Evolutionary conservation across 305 asterid genomes (phyloP), one percentile per base, ranked within the genome.

Genomic region (Solanum hybrid): DNA sequence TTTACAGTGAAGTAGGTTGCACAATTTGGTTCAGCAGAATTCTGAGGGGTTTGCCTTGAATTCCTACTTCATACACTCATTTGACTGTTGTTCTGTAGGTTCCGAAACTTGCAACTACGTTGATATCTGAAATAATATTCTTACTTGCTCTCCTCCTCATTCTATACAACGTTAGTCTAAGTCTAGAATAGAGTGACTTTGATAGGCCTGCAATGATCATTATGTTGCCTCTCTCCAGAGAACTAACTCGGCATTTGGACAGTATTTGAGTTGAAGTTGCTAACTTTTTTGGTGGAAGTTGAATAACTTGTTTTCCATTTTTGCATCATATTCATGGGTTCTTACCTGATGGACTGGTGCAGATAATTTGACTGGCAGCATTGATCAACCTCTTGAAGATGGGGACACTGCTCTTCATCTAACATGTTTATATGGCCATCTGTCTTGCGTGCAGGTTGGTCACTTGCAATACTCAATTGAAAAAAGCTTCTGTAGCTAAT

Each of bases 321-420:
- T 39, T 87, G 64, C 84, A 12, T 80, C 86, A 31, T 89, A 5
- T 91, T 86, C 51, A 91, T 86, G 18, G n/a, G 20, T 89, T 84
- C 90, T 67, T 77, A 34, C 90, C 46, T 80, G 57, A 11, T 92
- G 89, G 61, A 40, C 75, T 35, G 89, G 35, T 91, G 87, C 95
- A 96, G 99, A 94, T 90, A 92, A 94, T 92, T 94, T 93, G 90
- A 91, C 89, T 89, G 98, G 98, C 40, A 94, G 90, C 94, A 96
- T 98, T 87, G 95, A 97, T 89, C 95, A 96, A 89, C 96, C 98
- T 42, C 92, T 95, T 90, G 99, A 96, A 93, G 99, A 98, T 86
- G 99, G 99, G 42, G 99, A 97, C 92, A 96, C 98, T 67, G 95
- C 97, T 87, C 99, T 97, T 92, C 99, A 97, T 92, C 95, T 97